These are phyloP conservation scores for Clathrospora elynae DNA, from an alignment of 2,329 filamentous ascomycete genomes.

Conservation along the genomic window DNA sequence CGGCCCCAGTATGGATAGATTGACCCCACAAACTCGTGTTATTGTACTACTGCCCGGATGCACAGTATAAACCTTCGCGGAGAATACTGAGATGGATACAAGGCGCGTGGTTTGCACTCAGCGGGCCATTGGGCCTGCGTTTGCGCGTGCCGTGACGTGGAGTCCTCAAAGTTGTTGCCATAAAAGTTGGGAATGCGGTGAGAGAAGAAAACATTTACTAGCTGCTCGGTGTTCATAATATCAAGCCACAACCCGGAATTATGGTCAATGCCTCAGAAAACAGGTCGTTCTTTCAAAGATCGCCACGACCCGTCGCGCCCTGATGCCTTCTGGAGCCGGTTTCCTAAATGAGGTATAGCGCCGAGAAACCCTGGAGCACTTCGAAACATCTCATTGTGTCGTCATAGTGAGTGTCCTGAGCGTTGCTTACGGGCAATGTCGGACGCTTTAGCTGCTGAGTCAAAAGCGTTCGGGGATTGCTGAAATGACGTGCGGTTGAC, in stretches of 20 bases:
- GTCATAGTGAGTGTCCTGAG: constrained; percentile 5
- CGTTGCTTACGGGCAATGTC: constrained; percentile 20
- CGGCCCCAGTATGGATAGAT: constrained; percentile 20
- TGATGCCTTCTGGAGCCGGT: constrained; percentile 35
- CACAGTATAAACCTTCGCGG: constrained; percentile 9
- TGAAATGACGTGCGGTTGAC: constrained; percentile 22
- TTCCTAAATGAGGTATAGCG: constrained; percentile 17
- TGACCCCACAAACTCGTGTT: constrained; percentile 30
- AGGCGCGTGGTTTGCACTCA: constrained; percentile 9
- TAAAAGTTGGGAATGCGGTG: constrained; percentile 18
- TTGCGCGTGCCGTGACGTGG: constrained; percentile 16
- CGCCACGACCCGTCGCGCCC: constrained; percentile 33
- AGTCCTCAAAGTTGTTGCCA: constrained; percentile 16
- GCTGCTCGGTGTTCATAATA: constrained; percentile 10
- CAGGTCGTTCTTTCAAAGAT: constrained; percentile 23
- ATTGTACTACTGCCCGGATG: background rate
- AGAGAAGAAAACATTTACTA: constrained; percentile 11
- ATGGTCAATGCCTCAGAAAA: constrained; percentile 18
- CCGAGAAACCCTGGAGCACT: constrained; percentile 3
- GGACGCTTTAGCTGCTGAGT: constrained; percentile 9
- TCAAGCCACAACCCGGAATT: constrained; percentile 20
- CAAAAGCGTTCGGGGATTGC: constrained; percentile 4
- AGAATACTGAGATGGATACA: constrained; percentile 18
- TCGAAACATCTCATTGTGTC: constrained; percentile 2
- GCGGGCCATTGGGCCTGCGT: constrained; percentile 10